Conservation (phyloP, 805 yeast genomes). For the Nakazawaea laoshanensis region DNA sequence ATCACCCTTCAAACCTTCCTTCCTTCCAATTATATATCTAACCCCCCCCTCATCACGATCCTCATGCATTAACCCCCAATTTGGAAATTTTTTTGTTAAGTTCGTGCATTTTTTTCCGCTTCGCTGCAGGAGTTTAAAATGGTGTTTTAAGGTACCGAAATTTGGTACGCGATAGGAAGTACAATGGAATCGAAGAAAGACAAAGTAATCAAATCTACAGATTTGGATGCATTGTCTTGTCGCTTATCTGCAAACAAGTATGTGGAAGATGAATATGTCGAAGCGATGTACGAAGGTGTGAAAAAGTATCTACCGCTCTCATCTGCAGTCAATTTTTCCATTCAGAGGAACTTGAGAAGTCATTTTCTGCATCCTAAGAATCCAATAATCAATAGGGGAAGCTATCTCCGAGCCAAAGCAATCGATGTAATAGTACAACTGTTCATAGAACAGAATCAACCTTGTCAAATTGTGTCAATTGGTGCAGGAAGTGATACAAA, state of each 20-base stretch:
- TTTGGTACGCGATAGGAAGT: no score
- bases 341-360: slow-evolving; percentile 27
- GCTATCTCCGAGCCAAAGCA: slow-evolving; percentile 49
- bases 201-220: slow-evolving; percentile 30
- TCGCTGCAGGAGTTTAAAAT: no score
- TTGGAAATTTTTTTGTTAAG: no score
- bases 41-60: no score
- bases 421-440: slow-evolving; percentile 37
- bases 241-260: slow-evolving; percentile 42
- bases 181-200: slow-evolving; percentile 8
- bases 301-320: slow-evolving; percentile 26
- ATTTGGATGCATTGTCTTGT: slow-evolving; percentile 64
- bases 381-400: slow-evolving; percentile 67
- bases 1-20: no score
- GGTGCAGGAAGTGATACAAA: slow-evolving; percentile 82
- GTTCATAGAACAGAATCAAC: slow-evolving; percentile 24
- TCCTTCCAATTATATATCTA: no score
- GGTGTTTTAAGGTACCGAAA: no score
- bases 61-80: no score
- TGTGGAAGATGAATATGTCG: slow-evolving; percentile 38
- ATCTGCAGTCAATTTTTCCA: slow-evolving; percentile 22
- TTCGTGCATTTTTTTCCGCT: no score
- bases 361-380: slow-evolving; percentile 34
- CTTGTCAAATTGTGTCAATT: slow-evolving; percentile 53
- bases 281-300: slow-evolving; percentile 26